Conservation (phyloP, 2,329 filamentous ascomycete genomes). For the Alternaria dauci region DNA sequence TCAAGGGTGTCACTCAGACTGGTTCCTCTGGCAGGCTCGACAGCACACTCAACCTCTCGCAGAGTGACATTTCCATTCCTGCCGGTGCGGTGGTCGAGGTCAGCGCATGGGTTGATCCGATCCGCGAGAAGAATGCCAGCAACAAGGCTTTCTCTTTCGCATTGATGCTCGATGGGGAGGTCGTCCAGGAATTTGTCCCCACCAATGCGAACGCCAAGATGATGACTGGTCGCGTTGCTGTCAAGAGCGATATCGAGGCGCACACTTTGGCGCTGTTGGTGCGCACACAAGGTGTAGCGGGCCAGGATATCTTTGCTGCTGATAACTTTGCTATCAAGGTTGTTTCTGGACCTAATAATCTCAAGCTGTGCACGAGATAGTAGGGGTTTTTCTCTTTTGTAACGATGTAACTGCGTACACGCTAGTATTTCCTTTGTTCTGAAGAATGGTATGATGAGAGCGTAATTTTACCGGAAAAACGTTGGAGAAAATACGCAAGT, state of each 20-base stretch:
- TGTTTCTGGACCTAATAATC: background rate
- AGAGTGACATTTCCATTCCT: background rate
- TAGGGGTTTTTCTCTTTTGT: background rate
- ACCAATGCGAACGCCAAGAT: background rate
- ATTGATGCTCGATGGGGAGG: background rate
- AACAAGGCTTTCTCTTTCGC: background rate
- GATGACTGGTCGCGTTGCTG: background rate
- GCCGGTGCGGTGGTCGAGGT: background rate
- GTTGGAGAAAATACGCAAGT: too few species aligned
- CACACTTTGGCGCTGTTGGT: background rate
- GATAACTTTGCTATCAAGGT: conserved; percentile 1
- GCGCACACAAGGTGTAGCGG: background rate
- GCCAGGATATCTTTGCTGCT: background rate
- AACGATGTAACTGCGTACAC: too few species aligned
- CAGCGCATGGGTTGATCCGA: background rate
- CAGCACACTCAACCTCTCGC: background rate
- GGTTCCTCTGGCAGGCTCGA: background rate
- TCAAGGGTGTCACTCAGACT: background rate
- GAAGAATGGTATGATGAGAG: background rate
- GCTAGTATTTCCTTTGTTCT: background rate
- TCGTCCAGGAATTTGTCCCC: background rate
- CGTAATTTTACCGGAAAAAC: too few species aligned
- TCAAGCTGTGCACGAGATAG: background rate
- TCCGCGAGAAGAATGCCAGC: background rate
- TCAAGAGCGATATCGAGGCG: background rate